Evolutionary conservation across 2,329 filamentous ascomycete species (phyloP).

Genomic region (Talaromyces sp.): DNA sequence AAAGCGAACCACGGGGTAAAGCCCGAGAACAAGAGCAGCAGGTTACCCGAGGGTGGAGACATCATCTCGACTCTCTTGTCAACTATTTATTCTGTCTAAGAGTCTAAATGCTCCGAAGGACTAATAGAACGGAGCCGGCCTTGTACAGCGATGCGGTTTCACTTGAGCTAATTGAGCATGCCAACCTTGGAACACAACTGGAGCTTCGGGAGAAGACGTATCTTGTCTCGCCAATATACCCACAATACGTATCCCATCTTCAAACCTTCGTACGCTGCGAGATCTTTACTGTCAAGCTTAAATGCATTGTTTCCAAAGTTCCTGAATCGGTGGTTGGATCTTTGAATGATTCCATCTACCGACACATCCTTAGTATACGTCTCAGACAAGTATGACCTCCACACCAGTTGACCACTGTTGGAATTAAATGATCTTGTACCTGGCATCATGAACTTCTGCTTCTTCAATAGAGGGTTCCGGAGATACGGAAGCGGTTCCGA

Average conservation of each 20-base stretch:
- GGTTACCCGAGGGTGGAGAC: conserved; percentile 63
- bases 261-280: background rate
- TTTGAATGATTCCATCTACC: background rate
- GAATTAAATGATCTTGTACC: background rate
- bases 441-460: background rate
- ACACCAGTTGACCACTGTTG: too few relatives aligned
- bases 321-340: background rate
- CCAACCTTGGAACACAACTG: too few relatives aligned
- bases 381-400: background rate
- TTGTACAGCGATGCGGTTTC: background rate
- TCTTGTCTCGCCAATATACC: too few relatives aligned
- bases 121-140: background rate
- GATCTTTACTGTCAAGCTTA: background rate
- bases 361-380: background rate
- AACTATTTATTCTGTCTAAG: background rate
- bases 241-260: background rate
- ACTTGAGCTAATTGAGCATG: background rate
- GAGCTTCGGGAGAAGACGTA: background rate
- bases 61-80: background rate
- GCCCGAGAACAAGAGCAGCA: conserved; percentile 42
- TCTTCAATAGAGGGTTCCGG: background rate
- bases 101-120: background rate
- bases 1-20: conserved; percentile 10
- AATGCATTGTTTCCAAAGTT: background rate
- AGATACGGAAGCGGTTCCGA: background rate